Base-by-base conservation (phyloP, 2,329 filamentous ascomycete genomes). In the Penicillium sp. region DNA sequence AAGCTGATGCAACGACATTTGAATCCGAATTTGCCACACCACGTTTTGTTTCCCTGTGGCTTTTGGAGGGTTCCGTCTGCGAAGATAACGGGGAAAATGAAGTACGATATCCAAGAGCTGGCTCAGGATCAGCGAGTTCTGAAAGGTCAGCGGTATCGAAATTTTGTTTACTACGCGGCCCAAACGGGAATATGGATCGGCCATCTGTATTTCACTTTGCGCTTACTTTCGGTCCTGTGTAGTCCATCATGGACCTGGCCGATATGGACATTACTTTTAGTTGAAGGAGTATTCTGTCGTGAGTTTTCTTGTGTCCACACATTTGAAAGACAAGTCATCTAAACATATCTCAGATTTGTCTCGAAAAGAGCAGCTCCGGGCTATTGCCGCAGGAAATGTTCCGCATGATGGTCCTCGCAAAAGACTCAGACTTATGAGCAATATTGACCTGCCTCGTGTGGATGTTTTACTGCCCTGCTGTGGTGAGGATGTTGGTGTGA, bases 381-480 rank as follows among this genome's bases (percentile, higher is more conserved):
- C 62, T 8, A 42, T 65, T 7, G 48, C 55, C 18, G 60, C 62
- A 6, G 57, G 57, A 16, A 49, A 47, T 8, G 47, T 53, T n/a
- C 18, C 34, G 3, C 13, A 49, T 2, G 42, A 42, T 24, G 45
- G 48, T 5, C 53, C 53, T 6, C 59, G 65, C 3, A 59, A 60
- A 45, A 53, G 58, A 24, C 47, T 68, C 29, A 62, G 66, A 28
- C 44, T 69, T 8, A 51, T 47, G 10, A 56, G 62, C 6, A 70
- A 75, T 10, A 70, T 78, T 2, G 75, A 78, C 3, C 79, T 83
- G 0, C 79, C 79, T 1, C 53, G 28, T 10, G 79, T 85, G 3
- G 82, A 85, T 57, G 72, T 82, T 2, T 76, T 85, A 44, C 66
- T 85, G 5, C 81, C 82, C 1, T 83, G 79, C 68, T 85, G 82